These are phyloP conservation scores for Malassezia sp. DNA, from an alignment of 1,284 basidiomycete genomes.

Conservation along the genomic window DNA sequence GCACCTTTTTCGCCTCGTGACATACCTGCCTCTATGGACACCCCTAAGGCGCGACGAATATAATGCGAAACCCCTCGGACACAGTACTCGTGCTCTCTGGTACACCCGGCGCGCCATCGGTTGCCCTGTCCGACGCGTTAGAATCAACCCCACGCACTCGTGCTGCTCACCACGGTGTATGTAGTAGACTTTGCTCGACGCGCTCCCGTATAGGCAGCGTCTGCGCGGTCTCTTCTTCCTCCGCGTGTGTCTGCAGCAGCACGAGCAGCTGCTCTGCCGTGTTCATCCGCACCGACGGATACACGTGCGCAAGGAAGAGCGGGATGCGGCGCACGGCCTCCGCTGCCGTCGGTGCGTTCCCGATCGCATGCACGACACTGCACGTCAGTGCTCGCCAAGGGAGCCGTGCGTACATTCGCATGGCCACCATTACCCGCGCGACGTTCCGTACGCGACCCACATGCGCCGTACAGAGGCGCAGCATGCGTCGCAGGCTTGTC, in stretches of 20 bases:
- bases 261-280: slow-evolving; percentile 11
- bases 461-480: slow-evolving; percentile 1
- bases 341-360: not conserved
- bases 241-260: not conserved
- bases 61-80: too few species aligned
- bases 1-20: slow-evolving; percentile 46
- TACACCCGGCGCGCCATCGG: too few species aligned
- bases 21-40: too few species aligned
- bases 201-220: too few species aligned
- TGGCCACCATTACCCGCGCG: slow-evolving; percentile 3
- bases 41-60: too few species aligned
- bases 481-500: not conserved
- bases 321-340: not conserved
- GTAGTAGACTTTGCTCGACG: slow-evolving; percentile 2
- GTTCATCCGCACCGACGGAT: slow-evolving; percentile 10
- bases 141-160: too few species aligned
- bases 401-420: slow-evolving; percentile 5
- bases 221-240: not conserved
- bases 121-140: too few species aligned
- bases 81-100: too few species aligned
- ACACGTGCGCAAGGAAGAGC: slow-evolving; percentile 7
- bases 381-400: not conserved
- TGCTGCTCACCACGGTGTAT: slow-evolving; percentile 4
- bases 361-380: slow-evolving; percentile 1
- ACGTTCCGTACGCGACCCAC: slow-evolving; percentile 5